Base-by-base conservation (phyloP, 106 monocot species). In the Apostasia shenzhenica region DNA sequence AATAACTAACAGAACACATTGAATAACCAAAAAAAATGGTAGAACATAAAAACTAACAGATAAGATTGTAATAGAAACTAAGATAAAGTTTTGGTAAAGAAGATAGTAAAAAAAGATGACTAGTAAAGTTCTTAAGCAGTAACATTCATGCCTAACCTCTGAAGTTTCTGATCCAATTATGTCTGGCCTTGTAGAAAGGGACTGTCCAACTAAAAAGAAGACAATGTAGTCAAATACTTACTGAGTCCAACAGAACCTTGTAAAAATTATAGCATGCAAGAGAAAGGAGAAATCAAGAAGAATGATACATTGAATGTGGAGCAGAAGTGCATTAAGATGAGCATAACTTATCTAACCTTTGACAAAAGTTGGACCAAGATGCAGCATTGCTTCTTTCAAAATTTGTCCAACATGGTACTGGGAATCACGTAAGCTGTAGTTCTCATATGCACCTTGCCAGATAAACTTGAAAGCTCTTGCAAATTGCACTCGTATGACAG, bases 111-210 rank as follows among this genome's bases (percentile, higher is more conserved):
- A 42, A 70, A 45, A 45, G 40, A 57, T 41, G 1, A 45, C 6
- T 14, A 8, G 9, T 14, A 48, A 60, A 59, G 50, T 67, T 26
- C 52, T 67, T 62, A 52, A 67, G 26, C 26, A 26, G 26, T 26
- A 66, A 57, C 5, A 7, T 40, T 69, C 49, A 68, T 14, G 49
- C 64, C 76, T 70, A 40, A 91, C 94, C 88, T 91, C 77, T 46
- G 83, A 85, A 61, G 88, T 82, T 49, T 91, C 95, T 71, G 88
- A 75, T 61, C 95, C 95, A 72, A 86, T 88, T 79, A 95, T 83
- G 72, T 95, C 95, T 62, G 95, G 95, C 67, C 95, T 83, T 61
- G 95, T 95, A 41, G 95, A 91, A 53, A 95, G 88, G 6, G 95
- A 95, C 14, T 95, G 95, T 54, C 95, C 95, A 86, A 91, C 95